phyloP scores from a whole-genome alignment of 495 filamentous ascomycete genomes.

The Aspergillus biplanus region DNA sequence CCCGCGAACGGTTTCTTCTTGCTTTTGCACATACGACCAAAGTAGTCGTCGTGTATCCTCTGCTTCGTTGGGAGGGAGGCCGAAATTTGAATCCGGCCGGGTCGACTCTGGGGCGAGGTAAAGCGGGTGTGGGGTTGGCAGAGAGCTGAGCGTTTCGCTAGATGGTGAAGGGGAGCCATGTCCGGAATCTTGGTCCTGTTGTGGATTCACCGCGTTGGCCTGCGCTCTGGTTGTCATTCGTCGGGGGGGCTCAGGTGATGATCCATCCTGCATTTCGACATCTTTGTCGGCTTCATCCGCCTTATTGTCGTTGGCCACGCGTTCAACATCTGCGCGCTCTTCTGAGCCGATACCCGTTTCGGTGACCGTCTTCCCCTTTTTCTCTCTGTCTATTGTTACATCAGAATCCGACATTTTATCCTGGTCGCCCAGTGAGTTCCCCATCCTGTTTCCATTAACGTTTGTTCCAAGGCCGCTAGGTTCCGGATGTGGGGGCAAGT shows the following conservation, averaged over 20 bases:
- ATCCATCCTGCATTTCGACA: slow-evolving; percentile 44
- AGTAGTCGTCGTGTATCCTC: slow-evolving; percentile 86
- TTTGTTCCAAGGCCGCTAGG: slow-evolving; percentile 16
- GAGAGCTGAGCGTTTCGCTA: slow-evolving; percentile 52
- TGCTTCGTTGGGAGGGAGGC: slow-evolving; percentile 79
- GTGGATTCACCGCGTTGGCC: slow-evolving; percentile 55
- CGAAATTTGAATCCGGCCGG: slow-evolving; percentile 76
- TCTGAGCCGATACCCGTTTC: not conserved
- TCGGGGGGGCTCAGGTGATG: slow-evolving; percentile 51
- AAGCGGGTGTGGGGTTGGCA: slow-evolving; percentile 73
- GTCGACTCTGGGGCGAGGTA: slow-evolving; percentile 75
- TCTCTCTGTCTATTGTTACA: slow-evolving; percentile 14
- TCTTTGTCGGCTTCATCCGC: slow-evolving; percentile 35
- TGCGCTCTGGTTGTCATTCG: slow-evolving; percentile 73
- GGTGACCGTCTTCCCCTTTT: slow-evolving; percentile 21
- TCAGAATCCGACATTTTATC: slow-evolving; percentile 19
- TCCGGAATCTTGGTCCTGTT: slow-evolving; percentile 36
- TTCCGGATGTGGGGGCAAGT: slow-evolving; percentile 42
- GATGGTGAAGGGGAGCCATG: slow-evolving; percentile 49
- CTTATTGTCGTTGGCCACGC: slow-evolving; percentile 12
- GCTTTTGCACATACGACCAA: slow-evolving; percentile 87
- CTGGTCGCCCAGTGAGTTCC: slow-evolving; percentile 9
- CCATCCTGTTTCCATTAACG: slow-evolving; percentile 21
- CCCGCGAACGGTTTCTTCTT: slow-evolving; percentile 90
- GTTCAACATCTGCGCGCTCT: not conserved